Conservation (phyloP, 2,329 filamentous ascomycete species). For the Penicillium sp. region DNA sequence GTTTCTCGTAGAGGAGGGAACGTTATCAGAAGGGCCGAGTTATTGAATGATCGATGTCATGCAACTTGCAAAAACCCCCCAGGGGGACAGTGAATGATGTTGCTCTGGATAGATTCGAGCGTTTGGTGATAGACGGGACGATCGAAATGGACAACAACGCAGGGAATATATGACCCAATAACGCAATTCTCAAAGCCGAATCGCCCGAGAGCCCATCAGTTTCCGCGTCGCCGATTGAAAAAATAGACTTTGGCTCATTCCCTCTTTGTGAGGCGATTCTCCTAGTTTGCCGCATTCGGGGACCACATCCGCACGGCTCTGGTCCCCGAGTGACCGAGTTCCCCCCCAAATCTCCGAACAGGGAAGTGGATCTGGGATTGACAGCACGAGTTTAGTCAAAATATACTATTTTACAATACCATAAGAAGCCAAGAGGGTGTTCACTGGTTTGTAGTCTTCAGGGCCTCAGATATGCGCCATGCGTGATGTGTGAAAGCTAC, state of each 20-base stretch:
- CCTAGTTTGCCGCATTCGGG: constrained; percentile 20
- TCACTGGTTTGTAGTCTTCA: background rate
- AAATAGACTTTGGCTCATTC: constrained; percentile 11
- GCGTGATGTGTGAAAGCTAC: background rate
- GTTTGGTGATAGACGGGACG: background rate
- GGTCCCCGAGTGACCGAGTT: constrained; percentile 19
- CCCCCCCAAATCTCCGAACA: background rate
- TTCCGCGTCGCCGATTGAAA: background rate
- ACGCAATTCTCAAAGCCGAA: background rate
- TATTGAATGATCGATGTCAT: constrained; percentile 5
- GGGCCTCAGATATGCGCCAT: constrained; percentile 2
- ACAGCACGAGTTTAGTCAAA: background rate
- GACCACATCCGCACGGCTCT: constrained; percentile 15
- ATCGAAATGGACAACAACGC: background rate
- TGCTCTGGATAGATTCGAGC: background rate
- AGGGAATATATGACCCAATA: background rate
- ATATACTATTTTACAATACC: background rate
- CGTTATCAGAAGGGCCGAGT: background rate
- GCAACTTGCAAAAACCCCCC: background rate
- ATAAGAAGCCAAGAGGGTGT: background rate
- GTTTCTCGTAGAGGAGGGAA: background rate
- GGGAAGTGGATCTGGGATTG: background rate
- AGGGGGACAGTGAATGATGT: too few relatives aligned
- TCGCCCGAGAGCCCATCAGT: background rate
- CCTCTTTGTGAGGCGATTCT: background rate